Evolutionary conservation across 2,329 filamentous ascomycete species (phyloP).

Genomic region (Plenodomus biglobosus): DNA sequence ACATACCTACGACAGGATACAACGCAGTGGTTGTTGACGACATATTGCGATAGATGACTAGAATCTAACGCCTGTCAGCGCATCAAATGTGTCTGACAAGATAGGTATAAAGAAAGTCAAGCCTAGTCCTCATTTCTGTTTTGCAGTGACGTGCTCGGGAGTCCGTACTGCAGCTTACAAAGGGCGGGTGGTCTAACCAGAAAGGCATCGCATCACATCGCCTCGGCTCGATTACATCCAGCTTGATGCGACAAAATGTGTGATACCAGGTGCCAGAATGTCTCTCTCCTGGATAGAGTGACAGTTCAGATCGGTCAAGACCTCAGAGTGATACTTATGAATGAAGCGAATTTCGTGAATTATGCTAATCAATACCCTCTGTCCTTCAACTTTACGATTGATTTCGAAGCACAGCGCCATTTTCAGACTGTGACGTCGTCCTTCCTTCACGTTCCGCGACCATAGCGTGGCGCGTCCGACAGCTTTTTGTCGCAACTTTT

Average conservation of each 20-base stretch:
- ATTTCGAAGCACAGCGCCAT: constrained; percentile 31
- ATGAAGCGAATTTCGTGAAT: not conserved
- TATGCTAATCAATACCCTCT: not conserved
- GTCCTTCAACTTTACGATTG: not conserved
- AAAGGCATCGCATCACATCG: constrained; percentile 4
- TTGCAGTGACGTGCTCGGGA: constrained; percentile 7
- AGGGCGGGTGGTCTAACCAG: constrained; percentile 8
- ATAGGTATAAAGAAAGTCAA: constrained; percentile 2
- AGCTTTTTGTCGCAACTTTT: not conserved
- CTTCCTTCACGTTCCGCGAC: not conserved
- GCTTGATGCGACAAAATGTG: constrained; percentile 7
- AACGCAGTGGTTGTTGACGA: constrained; percentile 3
- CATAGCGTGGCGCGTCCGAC: not conserved
- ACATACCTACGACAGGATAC: not conserved
- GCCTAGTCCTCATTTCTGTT: constrained; percentile 9
- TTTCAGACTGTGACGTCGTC: not conserved
- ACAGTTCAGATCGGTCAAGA: constrained; percentile 14
- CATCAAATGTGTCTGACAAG: not conserved
- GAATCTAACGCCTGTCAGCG: not conserved
- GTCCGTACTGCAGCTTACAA: no score
- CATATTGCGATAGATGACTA: constrained; percentile 3
- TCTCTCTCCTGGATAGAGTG: not conserved
- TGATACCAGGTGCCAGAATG: not conserved
- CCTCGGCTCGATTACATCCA: constrained; percentile 12
- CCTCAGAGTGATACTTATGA: constrained; percentile 2